phyloP scores from a whole-genome alignment of 2,329 filamentous ascomycete species.

The Fusarium compactum region DNA sequence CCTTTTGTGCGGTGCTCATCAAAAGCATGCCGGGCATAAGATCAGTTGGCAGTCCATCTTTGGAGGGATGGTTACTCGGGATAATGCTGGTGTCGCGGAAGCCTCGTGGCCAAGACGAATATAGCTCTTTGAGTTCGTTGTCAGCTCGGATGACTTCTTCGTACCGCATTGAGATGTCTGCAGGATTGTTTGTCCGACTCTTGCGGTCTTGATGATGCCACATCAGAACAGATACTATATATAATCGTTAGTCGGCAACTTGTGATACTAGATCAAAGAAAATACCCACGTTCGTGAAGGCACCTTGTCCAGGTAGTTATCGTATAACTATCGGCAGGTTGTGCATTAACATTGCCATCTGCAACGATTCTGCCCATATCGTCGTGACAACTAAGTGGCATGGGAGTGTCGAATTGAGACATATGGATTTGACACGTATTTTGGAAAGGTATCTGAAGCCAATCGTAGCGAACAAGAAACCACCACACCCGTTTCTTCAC shows the following conservation, averaged over 20 bases:
- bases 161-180: neutral
- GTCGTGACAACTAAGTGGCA: neutral
- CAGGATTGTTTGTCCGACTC: fast-evolving
- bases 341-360: fast-evolving
- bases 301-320: neutral
- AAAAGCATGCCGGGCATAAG: slow-evolving; percentile 17
- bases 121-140: neutral
- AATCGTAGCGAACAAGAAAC: slow-evolving; percentile 18
- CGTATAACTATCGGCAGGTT: neutral
- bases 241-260: neutral
- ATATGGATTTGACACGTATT: slow-evolving; percentile 10
- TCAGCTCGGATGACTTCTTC: neutral
- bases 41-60: neutral
- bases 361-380: neutral
- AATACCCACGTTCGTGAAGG: neutral
- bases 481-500: slow-evolving; percentile 3
- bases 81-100: neutral
- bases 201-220: slow-evolving; percentile 1
- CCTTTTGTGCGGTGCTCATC: slow-evolving; percentile 8
- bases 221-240: neutral
- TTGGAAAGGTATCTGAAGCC: slow-evolving; percentile 9
- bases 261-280: too few species aligned
- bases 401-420: neutral
- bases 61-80: neutral
- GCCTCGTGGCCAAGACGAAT: neutral